These are phyloP conservation scores for Tylopilus balloui DNA, from an alignment of 768 basidiomycete genomes.

Conservation along the genomic window DNA sequence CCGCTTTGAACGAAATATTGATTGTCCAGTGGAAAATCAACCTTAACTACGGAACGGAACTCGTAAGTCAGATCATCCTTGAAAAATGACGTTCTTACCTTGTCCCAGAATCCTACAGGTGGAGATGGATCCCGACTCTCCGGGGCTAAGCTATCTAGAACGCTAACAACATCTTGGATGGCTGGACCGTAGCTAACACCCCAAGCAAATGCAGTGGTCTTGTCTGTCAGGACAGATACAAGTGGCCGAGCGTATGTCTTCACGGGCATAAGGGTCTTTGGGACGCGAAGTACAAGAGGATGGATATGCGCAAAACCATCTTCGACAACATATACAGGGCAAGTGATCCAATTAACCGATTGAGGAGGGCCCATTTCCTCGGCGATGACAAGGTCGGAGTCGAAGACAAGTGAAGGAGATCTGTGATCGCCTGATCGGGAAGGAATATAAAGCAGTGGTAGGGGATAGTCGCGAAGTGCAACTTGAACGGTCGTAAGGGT, in stretches of 20 bases:
- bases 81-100: constrained; percentile 42
- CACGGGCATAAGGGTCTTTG: constrained; percentile 93
- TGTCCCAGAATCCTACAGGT: constrained; percentile 92
- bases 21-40: constrained; percentile 83
- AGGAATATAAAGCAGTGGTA: constrained; percentile 78
- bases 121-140: constrained; percentile 79
- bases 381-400: constrained; percentile 76
- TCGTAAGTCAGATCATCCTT: constrained; percentile 2
- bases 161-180: constrained; percentile 79
- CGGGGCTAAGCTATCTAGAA: constrained; percentile 77
- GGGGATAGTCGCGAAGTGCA: constrained; percentile 80
- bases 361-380: constrained; percentile 75
- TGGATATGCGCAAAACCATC: constrained; percentile 48
- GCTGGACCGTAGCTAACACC: constrained; percentile 82
- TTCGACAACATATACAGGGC: constrained; percentile 54
- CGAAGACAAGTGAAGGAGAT: constrained; percentile 54
- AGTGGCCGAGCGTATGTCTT: constrained; percentile 83
- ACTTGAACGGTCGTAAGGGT: constrained; percentile 55
- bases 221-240: constrained; percentile 60
- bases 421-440: constrained; percentile 33
- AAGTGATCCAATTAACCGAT: constrained; percentile 71
- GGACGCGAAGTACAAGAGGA: constrained; percentile 58
- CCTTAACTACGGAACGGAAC: constrained; percentile 46
- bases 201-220: constrained; percentile 78
- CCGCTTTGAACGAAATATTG: constrained; percentile 58